phyloP scores from a whole-genome alignment of 1,284 basidiomycete species.

The Pseudozyma thailandica region DNA sequence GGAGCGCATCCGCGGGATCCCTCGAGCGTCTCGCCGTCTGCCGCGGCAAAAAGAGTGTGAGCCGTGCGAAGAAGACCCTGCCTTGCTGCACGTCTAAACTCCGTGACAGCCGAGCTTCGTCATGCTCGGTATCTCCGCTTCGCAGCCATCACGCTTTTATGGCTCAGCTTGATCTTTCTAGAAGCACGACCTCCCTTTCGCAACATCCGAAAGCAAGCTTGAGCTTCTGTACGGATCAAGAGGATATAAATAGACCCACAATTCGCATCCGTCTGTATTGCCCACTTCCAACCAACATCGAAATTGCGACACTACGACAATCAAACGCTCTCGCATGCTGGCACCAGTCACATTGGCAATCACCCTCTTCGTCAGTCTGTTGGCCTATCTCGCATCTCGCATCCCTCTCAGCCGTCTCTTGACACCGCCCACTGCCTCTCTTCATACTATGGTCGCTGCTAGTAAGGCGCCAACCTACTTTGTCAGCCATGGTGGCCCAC shows the following conservation, averaged over 20 bases:
- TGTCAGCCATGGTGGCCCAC: constrained; percentile 67
- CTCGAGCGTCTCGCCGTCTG: neutral
- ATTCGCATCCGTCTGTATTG: neutral
- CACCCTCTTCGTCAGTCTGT: constrained; percentile 9
- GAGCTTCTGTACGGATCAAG: too few relatives aligned
- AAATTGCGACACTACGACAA: neutral
- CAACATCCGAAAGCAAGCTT: too few relatives aligned
- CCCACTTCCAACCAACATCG: constrained; percentile 4
- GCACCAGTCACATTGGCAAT: constrained; percentile 5
- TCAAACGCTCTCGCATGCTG: constrained; percentile 8
- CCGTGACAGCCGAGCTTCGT: neutral
- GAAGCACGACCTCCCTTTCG: neutral
- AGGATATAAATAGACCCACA: too few relatives aligned
- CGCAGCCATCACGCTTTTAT: neutral
- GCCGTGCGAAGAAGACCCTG: too few relatives aligned
- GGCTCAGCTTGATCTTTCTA: neutral
- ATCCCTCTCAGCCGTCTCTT: neutral
- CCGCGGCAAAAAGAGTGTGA: constrained; percentile 4
- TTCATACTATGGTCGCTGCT: constrained; percentile 13
- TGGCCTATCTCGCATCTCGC: constrained; percentile 14
- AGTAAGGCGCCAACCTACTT: constrained; percentile 46
- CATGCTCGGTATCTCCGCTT: neutral
- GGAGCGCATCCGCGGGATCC: constrained; percentile 2
- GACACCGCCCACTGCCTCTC: neutral
- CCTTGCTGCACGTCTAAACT: too few relatives aligned